Base-by-base conservation (phyloP, 495 filamentous ascomycete species). In the Annulohypoxylon maeteangense region DNA sequence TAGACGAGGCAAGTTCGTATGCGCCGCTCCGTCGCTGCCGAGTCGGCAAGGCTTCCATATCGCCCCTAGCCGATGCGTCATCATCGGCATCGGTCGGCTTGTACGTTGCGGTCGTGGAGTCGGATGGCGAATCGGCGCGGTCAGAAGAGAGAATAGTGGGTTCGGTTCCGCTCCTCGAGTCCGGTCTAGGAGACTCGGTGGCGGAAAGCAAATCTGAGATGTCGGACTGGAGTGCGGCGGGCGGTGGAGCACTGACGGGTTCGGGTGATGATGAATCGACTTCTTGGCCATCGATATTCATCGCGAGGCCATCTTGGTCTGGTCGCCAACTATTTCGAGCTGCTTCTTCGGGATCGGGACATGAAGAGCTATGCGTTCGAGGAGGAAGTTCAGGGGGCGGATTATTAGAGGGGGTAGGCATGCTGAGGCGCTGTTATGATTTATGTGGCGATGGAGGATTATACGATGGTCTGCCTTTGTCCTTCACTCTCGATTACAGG, bases 401-500 rank as follows among this genome's bases (percentile, higher is more conserved):
- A 55, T 80, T 79, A 65, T 76, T 82, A 7, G 84, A 85, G 16
- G 85, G 84, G 38, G 84, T 86, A 69, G 86, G 86, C 86, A 88
- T 88, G 67, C 38, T 81, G 12, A 38, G 34, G 36, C 3, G 20
- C 6, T 23, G 11, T 14, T 36, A 18, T 22, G 10, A 53, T 12
- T 1, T n/a, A 12, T 56, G 55, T 48, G 57, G 29, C 27, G 57
- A 61, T 23, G 14, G 12, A 14, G 10, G 8, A 22, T 25, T 22
- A 7, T 23, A 16, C 20, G 8, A 12, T 7, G 34, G 12, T 44
- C 7, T 34, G 54, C 32, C 62, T 71, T 71, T 66, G 42, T 67
- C 23, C 23, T 44, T 8, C 7, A 44, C 25, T 40, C 32, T 32
- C 5, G 10, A 31, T 44, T 3, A 51, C 22, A n/a, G 12, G 34